Base-by-base conservation (phyloP, 148 eudicot genomes). In the Polygonum maritimum region DNA sequence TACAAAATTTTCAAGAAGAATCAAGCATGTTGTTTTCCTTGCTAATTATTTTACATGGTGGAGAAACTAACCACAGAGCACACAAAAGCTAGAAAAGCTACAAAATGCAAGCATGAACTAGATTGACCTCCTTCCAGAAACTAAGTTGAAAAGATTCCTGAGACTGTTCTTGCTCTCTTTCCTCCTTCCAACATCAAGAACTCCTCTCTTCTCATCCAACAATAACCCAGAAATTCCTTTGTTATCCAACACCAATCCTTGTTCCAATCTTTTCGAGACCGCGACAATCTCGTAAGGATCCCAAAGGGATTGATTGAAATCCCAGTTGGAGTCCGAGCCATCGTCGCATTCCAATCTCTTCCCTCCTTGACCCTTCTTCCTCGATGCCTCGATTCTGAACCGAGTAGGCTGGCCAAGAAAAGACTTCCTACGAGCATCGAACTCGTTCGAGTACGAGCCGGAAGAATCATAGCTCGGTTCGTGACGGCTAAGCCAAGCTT, bases 211-310 rank as follows among this genome's bases (percentile, higher is more conserved):
- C 16, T 75, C 83, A 45, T 35, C 74, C n/a, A 41, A 19, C 21
- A 58, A 12, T 6, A 36, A 45, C 19, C 19, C 81, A 3, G 63
- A 65, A 58, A 77, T 78, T 54, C 21, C 74, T 36, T 82, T 79
- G 38, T 80, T 79, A 44, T 78, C 57, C 76, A 91, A 77, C 8
- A 85, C 81, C 19, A 95, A 62, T 33, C 91, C 89, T 0, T 79
- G 72, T 33, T 95, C 98, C 65, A 95, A 72, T 74, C 73, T 89
- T 65, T 84, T 95, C 0, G 96, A 90, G 47, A 92, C 84, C 0
- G 90, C 62, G 63, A 90, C 86, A 55, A 95, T 84, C 79, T 95
- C 98, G 39, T 88, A 92, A 18, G 96, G 83, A 73, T 95, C 98
- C 97, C 88, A 89, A 3, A 95, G 80, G 0, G 98, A 92, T 38